Base-by-base conservation (phyloP, 805 yeast species). In the Kuraishia hungarica region DNA sequence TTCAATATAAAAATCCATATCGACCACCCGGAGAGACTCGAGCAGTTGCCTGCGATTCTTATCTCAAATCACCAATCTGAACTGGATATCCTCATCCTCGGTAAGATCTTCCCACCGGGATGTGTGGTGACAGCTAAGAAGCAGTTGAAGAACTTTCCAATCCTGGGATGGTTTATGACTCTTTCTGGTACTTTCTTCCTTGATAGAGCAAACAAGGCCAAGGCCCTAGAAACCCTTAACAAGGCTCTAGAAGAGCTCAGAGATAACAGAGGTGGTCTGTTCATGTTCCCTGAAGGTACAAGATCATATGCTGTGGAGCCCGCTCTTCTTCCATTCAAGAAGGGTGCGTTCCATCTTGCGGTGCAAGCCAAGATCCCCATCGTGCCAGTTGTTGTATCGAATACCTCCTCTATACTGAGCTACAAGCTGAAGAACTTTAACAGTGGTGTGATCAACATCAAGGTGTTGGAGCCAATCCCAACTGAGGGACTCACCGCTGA, bases 261-360 rank as follows among this genome's bases (percentile, higher is more conserved):
- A 65, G 64, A 68, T 3, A 75, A 83, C 52, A 82, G 83, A 64
- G 84, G 92, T 62, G 89, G 87, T 17, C 77, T 94, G 23, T 94
- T 86, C 79, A 83, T 94, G 72, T 94, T 92, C 77, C 97, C 98
- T 24, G 99, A 94, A 71, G 99, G 99, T 26, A 94, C 99, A 1
- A 82, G 99, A 70, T 90, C 97, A 0, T 87, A 86, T 60, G 72
- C 87, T 11, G 71, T 80, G 23, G 77, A 77, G 39, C 85, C 96
- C 53, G 82, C 77, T 2, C 72, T 94, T 67, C 77, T 90, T 52
- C 96, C 96, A 0, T 90, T 94, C 74, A 94, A 94, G 71, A 94
- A 94, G 68, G 99, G 99, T 55, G 97, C 98, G 0, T 94, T 94
- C 83, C 97, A 94, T 71, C 79, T 94, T 65, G 99, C 99, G 7